Evolutionary conservation across 2,329 filamentous ascomycete genomes (phyloP).

Genomic region (Aspergillus spinulosporus): DNA sequence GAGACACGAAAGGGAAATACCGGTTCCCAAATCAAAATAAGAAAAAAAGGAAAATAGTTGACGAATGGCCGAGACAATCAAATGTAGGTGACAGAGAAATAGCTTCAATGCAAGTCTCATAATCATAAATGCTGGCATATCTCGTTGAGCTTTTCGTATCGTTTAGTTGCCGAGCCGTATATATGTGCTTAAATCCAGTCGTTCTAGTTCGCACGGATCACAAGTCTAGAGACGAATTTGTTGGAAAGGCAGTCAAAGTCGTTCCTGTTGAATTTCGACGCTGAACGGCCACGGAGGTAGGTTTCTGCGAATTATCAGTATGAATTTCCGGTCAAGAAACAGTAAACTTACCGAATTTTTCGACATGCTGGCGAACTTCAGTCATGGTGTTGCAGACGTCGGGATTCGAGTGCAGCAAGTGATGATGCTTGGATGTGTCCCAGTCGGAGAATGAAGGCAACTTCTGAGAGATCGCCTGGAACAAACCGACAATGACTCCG

Average conservation of each 20-base stretch:
- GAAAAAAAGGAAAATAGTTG: constrained; percentile 17
- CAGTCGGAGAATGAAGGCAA: constrained; percentile 89
- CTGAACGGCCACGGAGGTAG: constrained; percentile 78
- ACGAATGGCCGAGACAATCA: constrained; percentile 24
- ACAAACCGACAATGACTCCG: constrained; percentile 92
- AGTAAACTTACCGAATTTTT: constrained; percentile 77
- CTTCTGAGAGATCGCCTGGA: constrained; percentile 97
- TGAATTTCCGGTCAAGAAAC: not conserved
- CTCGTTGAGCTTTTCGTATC: constrained; percentile 30
- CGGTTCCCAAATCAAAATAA: constrained; percentile 17
- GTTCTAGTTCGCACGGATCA: constrained; percentile 83
- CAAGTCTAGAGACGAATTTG: constrained; percentile 94
- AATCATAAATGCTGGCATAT: constrained; percentile 31
- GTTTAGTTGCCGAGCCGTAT: constrained; percentile 27
- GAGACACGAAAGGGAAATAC: constrained; percentile 10
- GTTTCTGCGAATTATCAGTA: constrained; percentile 65
- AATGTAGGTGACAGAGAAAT: constrained; percentile 25
- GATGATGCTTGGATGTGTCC: constrained; percentile 88
- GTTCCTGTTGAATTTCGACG: constrained; percentile 80
- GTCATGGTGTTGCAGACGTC: constrained; percentile 96
- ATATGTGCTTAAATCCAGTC: constrained; percentile 22
- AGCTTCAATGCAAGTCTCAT: constrained; percentile 24
- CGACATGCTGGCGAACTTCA: constrained; percentile 87
- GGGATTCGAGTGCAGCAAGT: constrained; percentile 83
- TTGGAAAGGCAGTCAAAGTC: constrained; percentile 96